Evolutionary conservation across 2,329 filamentous ascomycete genomes (phyloP), one percentile per base, ranked within the genome.

Genomic region (Plenodomus lindquistii): DNA sequence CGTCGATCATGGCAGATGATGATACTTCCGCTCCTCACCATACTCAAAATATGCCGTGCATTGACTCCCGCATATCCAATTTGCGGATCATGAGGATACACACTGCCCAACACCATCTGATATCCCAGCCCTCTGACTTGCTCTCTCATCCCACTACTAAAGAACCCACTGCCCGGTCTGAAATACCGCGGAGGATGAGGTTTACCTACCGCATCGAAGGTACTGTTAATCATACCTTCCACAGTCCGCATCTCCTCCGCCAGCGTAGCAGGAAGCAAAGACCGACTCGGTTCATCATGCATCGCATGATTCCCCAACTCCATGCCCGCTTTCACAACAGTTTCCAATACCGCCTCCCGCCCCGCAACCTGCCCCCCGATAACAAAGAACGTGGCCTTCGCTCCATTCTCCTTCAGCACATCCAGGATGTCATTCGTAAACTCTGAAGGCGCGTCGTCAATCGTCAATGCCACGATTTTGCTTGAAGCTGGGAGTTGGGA

Each of bases 61-160:
- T 96, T 96, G 43, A 91, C 59, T 55, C 77, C 75, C 58, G 83
- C 80, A 63, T 82, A 86, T 9, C 78, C 77, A 48, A 96, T 86
- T 77, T 95, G 91, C n/a, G 91, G 85, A 74, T 96, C 91, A 74
- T 96, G 91, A 4, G 91, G 91, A 73, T 95, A 96, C 35, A 96
- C 85, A 70, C 85, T 86, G 2, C 91, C 91, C 34, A 96, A 75
- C n/a, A 91, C 86, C 42, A 94, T 78, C 41, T 80, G 78, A 71
- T 90, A 92, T 3, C 85, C 86, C 52, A 91, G 67, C 42, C 73
- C 77, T 27, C 74, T 73, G 7, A 90, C 73, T 29, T 87, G 67
- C 27, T 65, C 65, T 15, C 88, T 78, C 85, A 96, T 92, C 16
- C 81, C 71, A 36, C 77, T 75, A 63, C 81, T 91, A 75, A 96